Base-by-base conservation (phyloP, 2,329 filamentous ascomycete species). In the Fusarium heterosporum region DNA sequence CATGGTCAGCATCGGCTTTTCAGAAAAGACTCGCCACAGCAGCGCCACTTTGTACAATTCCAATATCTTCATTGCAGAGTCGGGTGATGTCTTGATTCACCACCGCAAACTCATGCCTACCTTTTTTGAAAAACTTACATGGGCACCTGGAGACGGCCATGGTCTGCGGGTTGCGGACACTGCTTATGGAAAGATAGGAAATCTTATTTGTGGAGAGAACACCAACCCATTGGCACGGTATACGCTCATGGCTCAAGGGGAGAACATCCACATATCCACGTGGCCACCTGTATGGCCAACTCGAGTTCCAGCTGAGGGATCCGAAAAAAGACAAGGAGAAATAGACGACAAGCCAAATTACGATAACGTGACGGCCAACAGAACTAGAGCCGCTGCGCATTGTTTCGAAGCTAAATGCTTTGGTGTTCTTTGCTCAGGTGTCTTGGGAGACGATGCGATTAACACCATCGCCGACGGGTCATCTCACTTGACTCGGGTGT, bases 351-450 rank as follows among this genome's bases (percentile, higher is more conserved):
- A 52, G 4, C 57, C 57, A 1, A 83, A 85, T 41, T 87, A 86
- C 63, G 83, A 87, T 63, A 86, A 87, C 60, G 75, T 86, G 2
- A 76, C 81, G 0, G 84, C 84, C 0, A 87, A 87, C 61, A 75
- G 79, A n/a, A 83, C 77, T 0, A 75, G 85, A 4, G 81, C 83
- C 3, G 84, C 84, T 1, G 84, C 83, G 0, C 84, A 87, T 69
- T 87, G 84, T 63, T 87, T 88, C 63, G 85, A 87, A 55, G 84
- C 82, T 0, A 87, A 87, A 64, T 84, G 80, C 41, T 87, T 87
- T 45, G 85, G 84, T 0, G 79, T 87, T 1, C 70, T 85, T 16
- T 84, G 83, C 62, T 77, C 82, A 0, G 81, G 80, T 0, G 69
- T 78, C 22, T 72, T 87, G 1, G 80, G 78, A 19, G 41, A 78